Evolutionary conservation across 305 asterid genomes (phyloP).

Genomic region (Fraxinus nigra): DNA sequence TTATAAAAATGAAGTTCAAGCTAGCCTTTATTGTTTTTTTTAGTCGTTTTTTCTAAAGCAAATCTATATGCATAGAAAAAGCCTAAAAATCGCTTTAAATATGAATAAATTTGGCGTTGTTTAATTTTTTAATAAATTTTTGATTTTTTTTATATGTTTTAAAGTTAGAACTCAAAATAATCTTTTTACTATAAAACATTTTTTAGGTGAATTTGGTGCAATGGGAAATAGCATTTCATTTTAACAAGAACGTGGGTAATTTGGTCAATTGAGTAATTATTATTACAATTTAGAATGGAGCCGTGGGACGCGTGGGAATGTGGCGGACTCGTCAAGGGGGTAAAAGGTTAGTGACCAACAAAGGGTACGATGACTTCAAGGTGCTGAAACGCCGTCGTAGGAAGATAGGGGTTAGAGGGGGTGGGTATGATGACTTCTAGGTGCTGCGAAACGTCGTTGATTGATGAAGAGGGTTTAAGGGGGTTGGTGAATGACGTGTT

Average conservation of each 20-base stretch:
- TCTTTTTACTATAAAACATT: neutral
- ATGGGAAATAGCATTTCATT: neutral
- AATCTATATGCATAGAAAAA: neutral
- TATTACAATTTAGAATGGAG: neutral
- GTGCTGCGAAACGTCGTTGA: slow-evolving; percentile 24
- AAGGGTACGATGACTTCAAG: slow-evolving; percentile 15
- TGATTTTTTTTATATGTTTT: neutral
- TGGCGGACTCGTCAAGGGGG: slow-evolving; percentile 58
- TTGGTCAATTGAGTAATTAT: neutral
- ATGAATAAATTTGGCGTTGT: neutral
- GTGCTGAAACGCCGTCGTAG: neutral
- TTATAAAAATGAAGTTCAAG: neutral
- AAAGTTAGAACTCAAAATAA: neutral
- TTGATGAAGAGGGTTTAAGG: neutral
- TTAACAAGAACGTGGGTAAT: slow-evolving; percentile 3
- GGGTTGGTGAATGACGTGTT: neutral
- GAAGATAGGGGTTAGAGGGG: neutral
- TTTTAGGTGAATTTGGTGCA: neutral
- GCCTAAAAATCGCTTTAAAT: neutral
- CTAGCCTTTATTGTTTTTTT: neutral
- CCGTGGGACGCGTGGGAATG: slow-evolving; percentile 13
- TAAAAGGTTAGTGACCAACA: slow-evolving; percentile 37
- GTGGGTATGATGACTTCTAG: slow-evolving; percentile 25
- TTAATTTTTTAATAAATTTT: neutral
- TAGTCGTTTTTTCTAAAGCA: neutral